Evolutionary conservation across 2,329 filamentous ascomycete species (phyloP).

Genomic region (Exophiala oligosperma): DNA sequence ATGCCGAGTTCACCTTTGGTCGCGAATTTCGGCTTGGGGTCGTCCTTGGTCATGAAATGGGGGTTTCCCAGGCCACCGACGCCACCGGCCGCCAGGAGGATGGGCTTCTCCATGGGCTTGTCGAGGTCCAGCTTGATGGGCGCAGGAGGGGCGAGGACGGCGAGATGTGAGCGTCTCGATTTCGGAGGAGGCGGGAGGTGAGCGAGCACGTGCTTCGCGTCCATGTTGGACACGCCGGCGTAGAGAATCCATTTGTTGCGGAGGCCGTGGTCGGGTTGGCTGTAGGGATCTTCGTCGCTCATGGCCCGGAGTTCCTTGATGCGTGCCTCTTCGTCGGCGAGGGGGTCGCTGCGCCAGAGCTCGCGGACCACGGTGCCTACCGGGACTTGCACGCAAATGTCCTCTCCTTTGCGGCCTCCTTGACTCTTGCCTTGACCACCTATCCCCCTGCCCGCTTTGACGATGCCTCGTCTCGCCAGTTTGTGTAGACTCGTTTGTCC

Average conservation of each 20-base stretch:
- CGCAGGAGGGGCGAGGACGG: constrained; percentile 67
- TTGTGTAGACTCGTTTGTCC: constrained; percentile 94
- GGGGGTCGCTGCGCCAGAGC: constrained; percentile 73
- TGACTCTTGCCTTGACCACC: constrained; percentile 50
- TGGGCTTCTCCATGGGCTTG: constrained; percentile 75
- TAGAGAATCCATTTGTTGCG: constrained; percentile 80
- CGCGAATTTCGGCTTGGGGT: constrained; percentile 78
- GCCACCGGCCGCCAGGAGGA: constrained; percentile 83
- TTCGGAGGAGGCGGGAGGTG: constrained; percentile 41
- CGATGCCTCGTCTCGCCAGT: constrained; percentile 71
- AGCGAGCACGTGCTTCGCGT: constrained; percentile 17
- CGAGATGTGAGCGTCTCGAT: constrained; percentile 57
- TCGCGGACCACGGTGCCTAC: constrained; percentile 90
- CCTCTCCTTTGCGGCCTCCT: constrained; percentile 76
- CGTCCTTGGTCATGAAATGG: constrained; percentile 79
- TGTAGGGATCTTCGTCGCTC: constrained; percentile 44
- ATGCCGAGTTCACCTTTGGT: constrained; percentile 81
- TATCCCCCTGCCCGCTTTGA: constrained; percentile 46
- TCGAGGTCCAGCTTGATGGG: constrained; percentile 74
- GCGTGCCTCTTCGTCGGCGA: constrained; percentile 63
- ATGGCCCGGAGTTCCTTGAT: constrained; percentile 31
- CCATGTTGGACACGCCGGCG: constrained; percentile 60
- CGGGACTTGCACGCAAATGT: constrained; percentile 85
- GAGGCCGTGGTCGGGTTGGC: constrained; percentile 34
- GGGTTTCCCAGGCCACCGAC: constrained; percentile 91